Base-by-base conservation (phyloP, 495 filamentous ascomycete species). In the Aspergillus ellipticus region DNA sequence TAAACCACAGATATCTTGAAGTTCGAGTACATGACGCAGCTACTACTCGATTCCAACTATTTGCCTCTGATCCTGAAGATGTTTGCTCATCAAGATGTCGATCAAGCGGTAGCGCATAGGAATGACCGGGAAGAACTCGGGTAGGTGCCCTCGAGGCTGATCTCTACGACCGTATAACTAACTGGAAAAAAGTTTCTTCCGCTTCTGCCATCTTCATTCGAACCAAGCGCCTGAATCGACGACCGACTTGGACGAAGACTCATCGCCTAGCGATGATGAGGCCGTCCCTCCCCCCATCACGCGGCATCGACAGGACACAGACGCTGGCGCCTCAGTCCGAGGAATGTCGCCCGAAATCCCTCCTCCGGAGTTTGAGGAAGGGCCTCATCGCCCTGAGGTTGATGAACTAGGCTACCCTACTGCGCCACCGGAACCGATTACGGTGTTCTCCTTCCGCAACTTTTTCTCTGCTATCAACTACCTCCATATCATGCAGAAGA, bases 391-490 rank as follows among this genome's bases (percentile, higher is more conserved):
- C 1, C 90, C 89, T 2, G 88, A 93, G 72, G 89, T 96, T 26
- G 91, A 96, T 71, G 92, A 96, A 66, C 76, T 96, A 21, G 92
- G 90, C 54, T 88, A 89, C 63, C 89, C 92, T 8, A 79, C 73
- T 0, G 74, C 72, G 19, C 74, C 76, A 2, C 66, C 79, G 53
- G 85, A 89, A 54, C 90, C 90, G 21, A 92, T 97, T 58, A 96
- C 89, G 7, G 84, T 85, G 60, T 97, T 89, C 78, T 93, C 89
- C 21, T 92, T 90, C 71, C 89, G 95, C 59, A 92, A 93, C 74
- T 95, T 97, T 80, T 95, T 92, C 79, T 86, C 89, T 6, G 80
- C 85, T 49, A 96, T 97, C 79, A 97, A 94, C 72, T 89, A 91
- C 73, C 81, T 98, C 16, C 91, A 95, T 59, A 82, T 96, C 51